phyloP scores from a whole-genome alignment of 75 land plant genomes.

The Cupressus sempervirens region DNA sequence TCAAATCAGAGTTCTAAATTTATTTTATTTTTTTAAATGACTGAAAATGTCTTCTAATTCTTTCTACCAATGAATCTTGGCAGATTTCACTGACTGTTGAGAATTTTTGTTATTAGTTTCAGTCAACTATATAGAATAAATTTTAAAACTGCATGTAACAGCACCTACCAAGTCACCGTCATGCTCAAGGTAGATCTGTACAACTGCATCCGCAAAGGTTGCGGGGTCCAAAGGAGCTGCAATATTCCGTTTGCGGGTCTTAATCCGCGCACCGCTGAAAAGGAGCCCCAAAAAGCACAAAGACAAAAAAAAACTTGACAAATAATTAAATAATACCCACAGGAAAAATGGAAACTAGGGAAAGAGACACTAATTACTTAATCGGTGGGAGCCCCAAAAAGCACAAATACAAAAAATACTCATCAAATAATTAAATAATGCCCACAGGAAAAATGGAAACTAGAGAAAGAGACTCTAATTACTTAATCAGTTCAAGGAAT shows the following conservation, averaged over 20 bases:
- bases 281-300: neutral
- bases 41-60: no score
- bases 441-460: neutral
- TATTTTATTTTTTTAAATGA: neutral
- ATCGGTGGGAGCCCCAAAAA: neutral
- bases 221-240: conserved; percentile 96
- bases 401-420: neutral
- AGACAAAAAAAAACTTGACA: neutral
- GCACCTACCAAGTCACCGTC: conserved; percentile 87
- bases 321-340: no score
- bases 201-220: conserved; percentile 94
- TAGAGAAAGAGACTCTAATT: neutral
- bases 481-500: neutral
- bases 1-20: neutral
- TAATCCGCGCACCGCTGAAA: conserved; percentile 98
- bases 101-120: neutral
- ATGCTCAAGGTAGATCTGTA: conserved; percentile 95
- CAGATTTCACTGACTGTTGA: neutral
- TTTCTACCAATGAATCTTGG: neutral
- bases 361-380: neutral
- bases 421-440: neutral
- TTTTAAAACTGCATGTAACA: neutral
- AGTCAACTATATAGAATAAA: neutral
- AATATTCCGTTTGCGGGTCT: conserved; percentile 99
- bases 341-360: no score